Base-by-base conservation (phyloP, 257 asterid species). In the Solanum sejunctum region DNA sequence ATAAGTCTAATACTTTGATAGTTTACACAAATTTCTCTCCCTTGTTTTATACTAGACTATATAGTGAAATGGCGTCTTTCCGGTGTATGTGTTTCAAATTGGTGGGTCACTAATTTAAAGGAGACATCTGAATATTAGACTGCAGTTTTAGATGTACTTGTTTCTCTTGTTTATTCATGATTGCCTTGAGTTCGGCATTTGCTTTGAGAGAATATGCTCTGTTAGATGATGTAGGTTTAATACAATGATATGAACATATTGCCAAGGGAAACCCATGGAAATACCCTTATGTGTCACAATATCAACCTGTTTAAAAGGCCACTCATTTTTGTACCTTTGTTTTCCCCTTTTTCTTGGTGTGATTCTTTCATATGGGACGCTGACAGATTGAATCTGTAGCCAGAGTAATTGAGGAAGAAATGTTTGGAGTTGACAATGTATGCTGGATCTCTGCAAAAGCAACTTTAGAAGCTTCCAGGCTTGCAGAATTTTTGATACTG, bases 401-500 rank as follows among this genome's bases (percentile, higher is more conserved):
- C 86, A 93, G 99, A 89, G 98, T 95, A 90, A 94, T 96, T 88
- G 99, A 96, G 90, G 99, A 93, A 86, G 98, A 95, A 91, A 85
- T 95, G 89, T 96, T 95, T 91, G 99, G 99, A 88, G 91, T 92
- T 84, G 98, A 93, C 86, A 94, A 92, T 89, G 85, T 96, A 32
- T 93, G 95, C 90, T 96, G 99, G 99, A 93, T 96, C 84, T 96
- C 99, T 73, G 93, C 98, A 70, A 96, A 94, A 88, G 90, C 99
- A 82, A 94, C 95, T 69, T 83, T 93, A 86, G 96, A 93, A 90
- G 97, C 99, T 87, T 93, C 98, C 55, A 90, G 93, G 88, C 97
- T 92, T 77, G 92, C 91, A n/a, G 98, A 95, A 82, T 90, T 92
- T 89, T 90, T 96, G 84, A 96, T 96, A 87, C 87, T 95, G 88